phyloP scores from a whole-genome alignment of 192 early-diverging fungal species.

The Umbelopsis ramanniana region DNA sequence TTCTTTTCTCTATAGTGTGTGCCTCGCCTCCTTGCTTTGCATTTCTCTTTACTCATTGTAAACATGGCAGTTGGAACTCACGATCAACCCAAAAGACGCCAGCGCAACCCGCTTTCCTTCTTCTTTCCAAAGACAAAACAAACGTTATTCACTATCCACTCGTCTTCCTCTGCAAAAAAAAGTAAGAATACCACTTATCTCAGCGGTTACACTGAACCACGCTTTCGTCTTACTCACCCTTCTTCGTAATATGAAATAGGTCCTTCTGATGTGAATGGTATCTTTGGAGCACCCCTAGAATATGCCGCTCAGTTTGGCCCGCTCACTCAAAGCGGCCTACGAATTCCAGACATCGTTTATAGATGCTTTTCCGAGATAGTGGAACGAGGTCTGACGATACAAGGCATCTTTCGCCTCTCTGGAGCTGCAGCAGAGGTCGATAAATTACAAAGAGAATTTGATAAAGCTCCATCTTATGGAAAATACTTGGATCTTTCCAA shows the following conservation, averaged over 20 bases:
- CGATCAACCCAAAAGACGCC: constrained; percentile 19
- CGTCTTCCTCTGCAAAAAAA: constrained; percentile 19
- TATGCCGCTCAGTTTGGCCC: constrained; percentile 32
- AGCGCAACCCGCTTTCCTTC: constrained; percentile 25
- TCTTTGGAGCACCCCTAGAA: constrained; percentile 39
- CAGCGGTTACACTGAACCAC: neutral
- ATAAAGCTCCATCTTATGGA: constrained; percentile 31
- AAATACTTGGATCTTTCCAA: constrained; percentile 30
- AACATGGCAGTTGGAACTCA: constrained; percentile 14
- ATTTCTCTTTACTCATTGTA: neutral
- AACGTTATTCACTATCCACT: constrained; percentile 21
- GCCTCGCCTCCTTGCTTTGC: constrained; percentile 1
- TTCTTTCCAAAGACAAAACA: constrained; percentile 26
- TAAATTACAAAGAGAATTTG: constrained; percentile 26
- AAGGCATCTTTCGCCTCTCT: constrained; percentile 43
- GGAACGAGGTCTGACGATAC: constrained; percentile 31
- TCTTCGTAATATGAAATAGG: neutral
- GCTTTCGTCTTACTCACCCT: neutral
- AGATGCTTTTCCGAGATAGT: constrained; percentile 37
- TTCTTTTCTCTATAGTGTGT: neutral
- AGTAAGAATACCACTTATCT: constrained; percentile 5
- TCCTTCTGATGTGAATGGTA: constrained; percentile 19
- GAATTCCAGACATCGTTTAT: constrained; percentile 34
- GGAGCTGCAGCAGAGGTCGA: constrained; percentile 41
- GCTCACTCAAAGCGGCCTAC: constrained; percentile 20